phyloP scores from a whole-genome alignment of 495 filamentous ascomycete species.

The Pyrenula massariospora region DNA sequence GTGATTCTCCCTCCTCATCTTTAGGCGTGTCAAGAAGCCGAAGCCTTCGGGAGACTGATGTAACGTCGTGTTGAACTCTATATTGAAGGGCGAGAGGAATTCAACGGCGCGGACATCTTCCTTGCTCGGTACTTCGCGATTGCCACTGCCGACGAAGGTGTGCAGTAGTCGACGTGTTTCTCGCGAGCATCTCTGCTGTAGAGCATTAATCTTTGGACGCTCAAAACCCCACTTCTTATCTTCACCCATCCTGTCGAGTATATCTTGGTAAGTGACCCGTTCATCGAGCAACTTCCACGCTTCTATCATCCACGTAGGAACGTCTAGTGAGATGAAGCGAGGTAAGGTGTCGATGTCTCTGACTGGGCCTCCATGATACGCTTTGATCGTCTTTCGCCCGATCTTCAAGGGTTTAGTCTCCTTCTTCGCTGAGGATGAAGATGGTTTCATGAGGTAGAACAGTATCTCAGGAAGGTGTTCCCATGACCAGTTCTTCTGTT shows the following conservation, averaged over 20 bases:
- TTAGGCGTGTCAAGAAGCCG: background rate
- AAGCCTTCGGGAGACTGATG: background rate
- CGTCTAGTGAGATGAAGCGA: conserved; percentile 8
- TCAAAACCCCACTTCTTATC: background rate
- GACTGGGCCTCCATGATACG: background rate
- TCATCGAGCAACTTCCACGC: conserved; percentile 13
- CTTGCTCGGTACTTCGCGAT: background rate
- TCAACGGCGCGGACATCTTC: conserved; percentile 4
- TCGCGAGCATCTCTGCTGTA: background rate
- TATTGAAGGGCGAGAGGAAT: conserved; percentile 8
- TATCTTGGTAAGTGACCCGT: conserved; percentile 10
- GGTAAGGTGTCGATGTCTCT: conserved; percentile 7
- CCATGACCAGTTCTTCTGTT: conserved; percentile 9
- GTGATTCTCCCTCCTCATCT: background rate
- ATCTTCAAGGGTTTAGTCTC: conserved; percentile 1
- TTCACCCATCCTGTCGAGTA: conserved; percentile 9
- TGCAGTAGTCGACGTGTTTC: background rate
- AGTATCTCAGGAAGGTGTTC: conserved; percentile 12
- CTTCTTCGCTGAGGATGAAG: background rate
- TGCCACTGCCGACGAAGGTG: background rate
- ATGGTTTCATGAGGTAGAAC: conserved; percentile 5
- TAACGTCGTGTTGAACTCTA: conserved; percentile 2
- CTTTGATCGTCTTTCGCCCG: background rate
- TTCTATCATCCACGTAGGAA: conserved; percentile 13
- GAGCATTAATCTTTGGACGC: background rate